Evolutionary conservation across 805 yeast genomes (phyloP).

Genomic region (Yamadazyma olivae): DNA sequence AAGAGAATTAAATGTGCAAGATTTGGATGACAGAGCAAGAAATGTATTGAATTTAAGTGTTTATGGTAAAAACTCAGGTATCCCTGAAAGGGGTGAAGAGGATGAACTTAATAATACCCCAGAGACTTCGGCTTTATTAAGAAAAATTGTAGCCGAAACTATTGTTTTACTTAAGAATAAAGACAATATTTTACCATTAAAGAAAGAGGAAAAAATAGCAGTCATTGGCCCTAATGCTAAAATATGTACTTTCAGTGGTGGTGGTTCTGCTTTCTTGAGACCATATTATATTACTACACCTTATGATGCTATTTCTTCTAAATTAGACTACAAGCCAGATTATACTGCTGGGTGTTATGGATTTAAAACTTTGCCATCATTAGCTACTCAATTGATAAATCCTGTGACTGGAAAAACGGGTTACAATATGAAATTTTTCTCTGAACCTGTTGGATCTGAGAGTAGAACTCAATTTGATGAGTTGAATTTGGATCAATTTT

Average conservation of each 20-base stretch:
- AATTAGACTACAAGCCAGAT: conserved; percentile 15
- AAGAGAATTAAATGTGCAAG: conserved; percentile 22
- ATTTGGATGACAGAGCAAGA: conserved; percentile 26
- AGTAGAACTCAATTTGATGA: conserved; percentile 18
- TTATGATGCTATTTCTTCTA: conserved; percentile 16
- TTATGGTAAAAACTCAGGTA: conserved; percentile 17
- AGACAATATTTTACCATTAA: conserved; percentile 25
- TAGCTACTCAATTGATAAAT: conserved; percentile 19
- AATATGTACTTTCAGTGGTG: conserved; percentile 26
- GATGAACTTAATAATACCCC: conserved; percentile 20
- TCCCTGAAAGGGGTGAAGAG: conserved; percentile 21
- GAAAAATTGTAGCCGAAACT: conserved; percentile 22
- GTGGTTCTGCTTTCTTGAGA: conserved; percentile 30
- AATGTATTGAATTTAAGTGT: conserved; percentile 24
- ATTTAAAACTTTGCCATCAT: conserved; percentile 27
- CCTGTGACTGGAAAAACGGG: conserved; percentile 22
- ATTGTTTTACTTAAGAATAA: conserved; percentile 27
- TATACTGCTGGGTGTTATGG: conserved; percentile 30
- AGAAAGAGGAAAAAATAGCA: conserved; percentile 27
- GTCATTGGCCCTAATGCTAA: conserved; percentile 34
- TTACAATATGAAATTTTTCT: conserved; percentile 19
- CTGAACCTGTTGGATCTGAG: conserved; percentile 12
- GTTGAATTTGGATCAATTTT: conserved; percentile 17
- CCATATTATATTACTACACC: conserved; percentile 28
- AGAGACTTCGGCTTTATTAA: conserved; percentile 19